A percentile compares a stretch with the other conserved stretches of the same genome.
Evolutionary conservation across 495 filamentous ascomycete genomes (phyloP).

Genomic region (Ramalina peruviana): DNA sequence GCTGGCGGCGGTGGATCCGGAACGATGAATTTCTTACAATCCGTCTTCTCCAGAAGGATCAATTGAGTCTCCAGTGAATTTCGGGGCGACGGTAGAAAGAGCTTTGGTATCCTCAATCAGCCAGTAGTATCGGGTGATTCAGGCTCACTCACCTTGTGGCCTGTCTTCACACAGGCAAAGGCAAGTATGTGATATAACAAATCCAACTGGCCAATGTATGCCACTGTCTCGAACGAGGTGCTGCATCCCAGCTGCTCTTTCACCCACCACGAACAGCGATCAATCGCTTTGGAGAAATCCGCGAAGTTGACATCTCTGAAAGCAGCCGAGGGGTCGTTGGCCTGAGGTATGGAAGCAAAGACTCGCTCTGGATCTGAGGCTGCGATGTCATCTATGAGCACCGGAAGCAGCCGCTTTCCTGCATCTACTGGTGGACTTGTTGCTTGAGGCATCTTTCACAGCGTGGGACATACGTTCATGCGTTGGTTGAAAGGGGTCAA

Average conservation of each 20-base stretch:
- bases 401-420: background rate
- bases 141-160: slow-evolving; percentile 14
- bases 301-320: slow-evolving; percentile 17
- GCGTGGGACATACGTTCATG: no score
- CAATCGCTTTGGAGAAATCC: slow-evolving; percentile 25
- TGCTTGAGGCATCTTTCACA: no score
- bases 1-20: background rate
- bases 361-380: slow-evolving; percentile 24
- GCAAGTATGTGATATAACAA: slow-evolving; percentile 24
- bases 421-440: background rate
- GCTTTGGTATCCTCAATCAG: slow-evolving; percentile 7
- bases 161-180: slow-evolving; percentile 24
- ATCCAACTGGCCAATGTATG: slow-evolving; percentile 27
- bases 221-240: slow-evolving; percentile 19
- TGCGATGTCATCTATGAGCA: slow-evolving; percentile 34
- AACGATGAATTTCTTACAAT: slow-evolving; percentile 19
- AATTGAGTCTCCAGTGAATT: slow-evolving; percentile 27
- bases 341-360: slow-evolving; percentile 30
- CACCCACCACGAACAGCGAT: slow-evolving; percentile 28
- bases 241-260: slow-evolving; percentile 18
- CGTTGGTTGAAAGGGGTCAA: no score
- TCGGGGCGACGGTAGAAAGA: slow-evolving; percentile 25
- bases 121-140: background rate
- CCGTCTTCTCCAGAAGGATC: slow-evolving; percentile 20
- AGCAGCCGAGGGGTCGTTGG: slow-evolving; percentile 13